Evolutionary conservation across 2,329 filamentous ascomycete genomes (phyloP), one percentile per base, ranked within the genome.

Genomic region (Cladosporium sp.): DNA sequence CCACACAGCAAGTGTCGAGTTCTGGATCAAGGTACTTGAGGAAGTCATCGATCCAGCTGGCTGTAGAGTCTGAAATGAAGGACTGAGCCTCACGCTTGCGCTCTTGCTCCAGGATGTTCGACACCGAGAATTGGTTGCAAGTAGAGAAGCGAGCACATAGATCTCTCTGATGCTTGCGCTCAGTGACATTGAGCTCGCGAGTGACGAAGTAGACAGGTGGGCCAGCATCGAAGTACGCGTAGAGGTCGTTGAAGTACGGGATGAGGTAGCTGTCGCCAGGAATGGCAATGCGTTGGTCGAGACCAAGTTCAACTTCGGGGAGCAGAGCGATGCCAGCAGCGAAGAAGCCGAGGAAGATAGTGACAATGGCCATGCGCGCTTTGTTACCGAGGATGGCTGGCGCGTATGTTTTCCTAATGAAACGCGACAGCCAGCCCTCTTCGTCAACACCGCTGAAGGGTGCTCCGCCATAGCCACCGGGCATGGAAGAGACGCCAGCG

Each of bases 141-240:
- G 93, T 92, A 0, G 92, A 93, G 76, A 97, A 98, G 15, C 93
- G 88, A 38, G 92, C 93, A 78, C 95, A 99, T 4, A 99, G 84
- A 68, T 96, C 88, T 75, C 91, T 90, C 78, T 99, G 96, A 68
- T 92, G 87, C 38, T 81, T 75, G 36, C 92, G 86, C 68, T 91
- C 80, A 0, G 94, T 96, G 18, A 89, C 85, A 72, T 98, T 95
- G 54, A 95, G 83, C 59, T 90, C 86, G 24, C 89, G 88, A 2
- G 93, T 92, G 55, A 99, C 92, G 77, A 99, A 99, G 78, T 98
- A 99, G 8, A 99, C 93, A 0, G 95, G 95, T 59, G 95, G 94
- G 0, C 95, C 96, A 18, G 89, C 89, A 68, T 93, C 91, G 72
- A 98, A 90, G 76, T 99, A 99, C 67, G 88, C 88, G 77, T 97